These are phyloP conservation scores for Breviolum minutum DNA, from an alignment of 73 alveolate species.

Conservation along the genomic window DNA sequence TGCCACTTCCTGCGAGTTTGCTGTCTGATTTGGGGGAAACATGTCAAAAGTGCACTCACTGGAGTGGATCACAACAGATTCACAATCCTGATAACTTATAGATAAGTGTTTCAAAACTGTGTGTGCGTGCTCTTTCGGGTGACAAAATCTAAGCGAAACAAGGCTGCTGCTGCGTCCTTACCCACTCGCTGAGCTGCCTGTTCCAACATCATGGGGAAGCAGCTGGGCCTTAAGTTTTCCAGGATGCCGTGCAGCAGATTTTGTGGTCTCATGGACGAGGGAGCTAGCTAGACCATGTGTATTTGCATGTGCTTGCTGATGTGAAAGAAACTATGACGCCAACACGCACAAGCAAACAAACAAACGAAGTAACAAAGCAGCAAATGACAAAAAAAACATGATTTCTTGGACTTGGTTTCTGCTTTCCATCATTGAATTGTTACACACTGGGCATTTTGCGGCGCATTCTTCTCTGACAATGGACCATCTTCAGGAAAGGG, in stretches of 20 bases:
- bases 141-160: too few relatives aligned
- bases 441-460: conserved; percentile 3
- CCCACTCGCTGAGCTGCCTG: conserved; percentile 49
- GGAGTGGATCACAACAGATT: neutral
- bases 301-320: neutral
- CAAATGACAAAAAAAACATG: too few relatives aligned
- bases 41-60: neutral
- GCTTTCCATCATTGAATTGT: too few relatives aligned
- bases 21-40: neutral
- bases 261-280: neutral
- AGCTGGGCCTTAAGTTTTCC: neutral
- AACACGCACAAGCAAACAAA: too few relatives aligned
- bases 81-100: too few relatives aligned
- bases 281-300: too few relatives aligned
- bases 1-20: conserved; percentile 14
- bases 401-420: too few relatives aligned
- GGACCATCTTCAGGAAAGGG: conserved; percentile 71
- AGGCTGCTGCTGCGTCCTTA: neutral
- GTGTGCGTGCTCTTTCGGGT: too few relatives aligned
- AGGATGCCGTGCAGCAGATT: neutral
- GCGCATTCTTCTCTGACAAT: conserved; percentile 32
- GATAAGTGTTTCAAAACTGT: too few relatives aligned
- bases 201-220: conserved; percentile 35
- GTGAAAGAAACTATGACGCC: too few relatives aligned
- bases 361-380: too few relatives aligned